Evolutionary conservation across 108 stramenopile genomes (phyloP), one percentile per base, ranked within the genome.

Genomic region (Cyclotella sp.): DNA sequence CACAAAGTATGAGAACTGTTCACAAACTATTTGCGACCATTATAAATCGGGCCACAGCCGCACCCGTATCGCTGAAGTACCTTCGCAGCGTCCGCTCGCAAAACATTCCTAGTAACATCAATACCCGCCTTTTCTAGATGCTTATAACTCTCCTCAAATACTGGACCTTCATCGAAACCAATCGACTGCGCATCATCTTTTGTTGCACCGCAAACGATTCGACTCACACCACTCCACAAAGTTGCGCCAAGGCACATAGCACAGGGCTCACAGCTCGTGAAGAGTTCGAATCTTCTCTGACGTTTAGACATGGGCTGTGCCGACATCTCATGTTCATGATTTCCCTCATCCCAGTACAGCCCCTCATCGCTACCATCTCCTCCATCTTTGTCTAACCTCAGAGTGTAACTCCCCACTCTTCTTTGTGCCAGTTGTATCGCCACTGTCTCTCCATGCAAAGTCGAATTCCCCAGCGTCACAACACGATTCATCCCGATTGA

Each of bases 141-240:
- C 24, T 76, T 71, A 65, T 93, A 96, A 14, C 87, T 88, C 62
- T 85, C 77, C 28, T 91, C 88, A 73, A 89, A 91, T 26, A 96
- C 95, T 13, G 95, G 95, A 42, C 91, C 94, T 73, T 96, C 95
- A 58, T 92, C 84, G 66, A 96, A 96, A 22, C 95, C 95, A 81
- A 96, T 96, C 0, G 90, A 78, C 61, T 88, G 84, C 14, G 93
- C 95, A 83, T 96, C 95, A 46, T 68, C 79, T 75, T 96, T 96
- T 43, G 89, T 85, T 18, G 92, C 95, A 16, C 68, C 90, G 66
- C 90, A 91, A 27, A 93, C 89, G 24, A 96, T 63, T 9, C 91
- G 85, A 1, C 86, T 87, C 0, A 93, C 92, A 16, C 95, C 95
- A 75, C 88, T 88, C 94, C 95, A 96, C 30, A 96, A 54, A 6